phyloP scores from a whole-genome alignment of 73 alveolate genomes.

The Breviolum minutum region DNA sequence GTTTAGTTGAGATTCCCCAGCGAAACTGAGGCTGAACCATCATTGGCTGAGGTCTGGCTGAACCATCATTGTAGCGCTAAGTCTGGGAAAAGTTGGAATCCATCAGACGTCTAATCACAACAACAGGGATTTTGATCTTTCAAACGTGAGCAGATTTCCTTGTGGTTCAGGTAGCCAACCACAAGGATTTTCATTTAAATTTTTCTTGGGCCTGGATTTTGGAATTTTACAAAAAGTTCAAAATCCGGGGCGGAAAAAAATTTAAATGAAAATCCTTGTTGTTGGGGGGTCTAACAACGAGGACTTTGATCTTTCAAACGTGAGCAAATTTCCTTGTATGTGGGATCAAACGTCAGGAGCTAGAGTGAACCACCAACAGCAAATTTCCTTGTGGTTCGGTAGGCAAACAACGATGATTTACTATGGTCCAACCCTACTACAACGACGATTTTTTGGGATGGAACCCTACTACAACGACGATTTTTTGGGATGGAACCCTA shows the following conservation, averaged over 20 bases:
- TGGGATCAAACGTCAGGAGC: neutral
- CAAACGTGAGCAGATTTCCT: neutral
- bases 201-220: neutral
- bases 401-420: neutral
- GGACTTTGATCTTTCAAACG: neutral
- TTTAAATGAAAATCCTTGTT: neutral
- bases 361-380: neutral
- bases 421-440: neutral
- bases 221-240: neutral
- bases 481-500: neutral
- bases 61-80: neutral
- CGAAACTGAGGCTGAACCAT: neutral
- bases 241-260: neutral
- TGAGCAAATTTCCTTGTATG: neutral
- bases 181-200: neutral
- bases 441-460: neutral
- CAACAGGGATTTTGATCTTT: neutral
- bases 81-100: neutral
- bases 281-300: neutral
- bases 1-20: neutral
- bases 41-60: neutral
- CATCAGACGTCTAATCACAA: neutral
- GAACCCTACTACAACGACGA: neutral
- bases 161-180: neutral
- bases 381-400: neutral